These are phyloP conservation scores for Globisporangium megalacanthum DNA, from an alignment of 352 stramenopile species.

Conservation along the genomic window DNA sequence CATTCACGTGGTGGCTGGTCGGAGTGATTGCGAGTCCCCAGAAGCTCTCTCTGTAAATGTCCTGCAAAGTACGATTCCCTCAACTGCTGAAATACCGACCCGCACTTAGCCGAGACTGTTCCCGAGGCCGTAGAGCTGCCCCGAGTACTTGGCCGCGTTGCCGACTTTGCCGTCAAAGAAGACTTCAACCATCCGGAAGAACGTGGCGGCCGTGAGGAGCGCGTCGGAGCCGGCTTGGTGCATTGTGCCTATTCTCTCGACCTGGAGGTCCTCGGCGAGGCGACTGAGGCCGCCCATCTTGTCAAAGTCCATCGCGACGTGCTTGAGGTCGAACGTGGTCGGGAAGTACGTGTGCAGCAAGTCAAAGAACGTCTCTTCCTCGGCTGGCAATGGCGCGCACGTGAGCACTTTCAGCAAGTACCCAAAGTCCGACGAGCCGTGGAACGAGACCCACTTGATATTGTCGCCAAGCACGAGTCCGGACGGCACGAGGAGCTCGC, in stretches of 20 bases:
- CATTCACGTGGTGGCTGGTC: too few species aligned
- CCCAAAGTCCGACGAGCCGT: constrained; percentile 98
- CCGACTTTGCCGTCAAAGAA: constrained; percentile 86
- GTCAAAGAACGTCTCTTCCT: constrained; percentile 95
- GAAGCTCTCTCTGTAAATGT: too few species aligned
- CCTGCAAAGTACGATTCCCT: background rate
- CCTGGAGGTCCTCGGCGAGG: constrained; percentile 94
- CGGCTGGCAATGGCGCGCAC: constrained; percentile 81
- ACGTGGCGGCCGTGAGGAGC: constrained; percentile 93
- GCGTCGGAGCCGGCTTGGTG: constrained; percentile 98
- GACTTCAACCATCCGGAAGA: constrained; percentile 90
- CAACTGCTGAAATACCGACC: background rate
- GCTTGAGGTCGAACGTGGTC: constrained; percentile 98
- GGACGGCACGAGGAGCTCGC: constrained; percentile 96
- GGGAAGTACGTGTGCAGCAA: constrained; percentile 98
- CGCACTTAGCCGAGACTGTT: constrained; percentile 44
- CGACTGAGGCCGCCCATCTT: constrained; percentile 96
- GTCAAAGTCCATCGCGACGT: constrained; percentile 97
- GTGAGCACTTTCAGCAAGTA: constrained; percentile 98
- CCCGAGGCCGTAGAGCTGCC: constrained; percentile 80
- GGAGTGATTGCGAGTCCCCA: too few species aligned
- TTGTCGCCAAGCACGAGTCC: constrained; percentile 97
- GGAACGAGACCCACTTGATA: constrained; percentile 99
- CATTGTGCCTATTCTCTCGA: constrained; percentile 97
- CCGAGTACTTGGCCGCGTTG: constrained; percentile 80